These are phyloP conservation scores for Zygoascus ofunaensis DNA, from an alignment of 805 yeast species.

Conservation along the genomic window DNA sequence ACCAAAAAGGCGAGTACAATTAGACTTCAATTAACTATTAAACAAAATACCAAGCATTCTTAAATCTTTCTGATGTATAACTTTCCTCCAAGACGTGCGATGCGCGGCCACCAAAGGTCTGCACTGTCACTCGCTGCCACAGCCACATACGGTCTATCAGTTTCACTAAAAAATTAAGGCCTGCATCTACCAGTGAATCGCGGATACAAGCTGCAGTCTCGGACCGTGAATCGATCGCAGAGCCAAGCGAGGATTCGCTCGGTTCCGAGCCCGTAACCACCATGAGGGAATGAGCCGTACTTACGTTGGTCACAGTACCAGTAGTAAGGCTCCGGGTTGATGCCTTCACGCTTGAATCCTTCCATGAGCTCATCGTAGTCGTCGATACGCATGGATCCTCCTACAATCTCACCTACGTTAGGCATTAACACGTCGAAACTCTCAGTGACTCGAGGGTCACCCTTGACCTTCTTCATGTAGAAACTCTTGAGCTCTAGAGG, in stretches of 20 bases:
- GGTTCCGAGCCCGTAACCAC: slow-evolving; percentile 98
- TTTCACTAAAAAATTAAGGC: too few relatives aligned
- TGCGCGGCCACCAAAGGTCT: too few relatives aligned
- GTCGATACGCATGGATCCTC: slow-evolving; percentile 97
- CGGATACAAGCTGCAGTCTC: slow-evolving; percentile 97
- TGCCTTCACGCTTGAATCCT: slow-evolving; percentile 89
- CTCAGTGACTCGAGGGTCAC: slow-evolving; percentile 92
- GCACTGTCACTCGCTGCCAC: too few relatives aligned
- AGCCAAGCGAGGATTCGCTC: slow-evolving; percentile 98
- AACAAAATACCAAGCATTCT: too few relatives aligned
- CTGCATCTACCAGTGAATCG: slow-evolving; percentile 97
- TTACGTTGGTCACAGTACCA: slow-evolving; percentile 95
- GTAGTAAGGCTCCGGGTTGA: slow-evolving; percentile 75
- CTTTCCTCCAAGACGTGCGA: too few relatives aligned
- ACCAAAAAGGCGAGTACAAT: too few relatives aligned
- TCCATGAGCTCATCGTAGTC: slow-evolving; percentile 73
- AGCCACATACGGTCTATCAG: too few relatives aligned
- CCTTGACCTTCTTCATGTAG: slow-evolving; percentile 90
- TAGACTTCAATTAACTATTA: too few relatives aligned
- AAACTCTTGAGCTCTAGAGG: slow-evolving; percentile 96
- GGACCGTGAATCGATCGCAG: slow-evolving; percentile 93
- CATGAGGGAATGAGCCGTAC: slow-evolving; percentile 97
- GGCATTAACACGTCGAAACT: slow-evolving; percentile 98
- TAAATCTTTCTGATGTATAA: too few relatives aligned
- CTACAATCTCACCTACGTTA: slow-evolving; percentile 96